Evolutionary conservation across 2,329 filamentous ascomycete species (phyloP), one percentile per base, ranked within the genome.

Genomic region (Colletotrichum sp.): DNA sequence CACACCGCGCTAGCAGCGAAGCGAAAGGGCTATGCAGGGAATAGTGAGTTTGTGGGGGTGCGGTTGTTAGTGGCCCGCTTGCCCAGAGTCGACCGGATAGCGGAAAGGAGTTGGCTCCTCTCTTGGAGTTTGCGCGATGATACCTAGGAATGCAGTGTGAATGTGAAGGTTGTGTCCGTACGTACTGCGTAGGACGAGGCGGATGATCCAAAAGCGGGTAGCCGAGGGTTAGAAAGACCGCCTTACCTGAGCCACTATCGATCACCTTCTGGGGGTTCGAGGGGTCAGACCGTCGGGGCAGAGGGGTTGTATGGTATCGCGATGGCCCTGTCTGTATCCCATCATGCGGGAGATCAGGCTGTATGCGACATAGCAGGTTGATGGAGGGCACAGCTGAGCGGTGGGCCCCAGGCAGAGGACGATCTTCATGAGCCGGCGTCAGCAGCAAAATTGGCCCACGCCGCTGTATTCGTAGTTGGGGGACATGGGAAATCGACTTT

Each of bases 401-500:
- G 43, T 69, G 63, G 73, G 52, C 63, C 73, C 70, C 7, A 36
- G 34, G 62, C 32, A 70, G 58, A 68, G 32, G 63, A 61, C 24
- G 70, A 75, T 75, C 69, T 36, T 73, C 70, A 75, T 73, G 64
- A 73, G 34, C 43, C 32, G 58, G 32, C 59, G 69, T 43, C 64
- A 69, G 43, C 38, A 52, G 56, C 48, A 56, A 26, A 32, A 52
- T 38, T 73, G 63, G 72, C 48, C 59, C 67, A 73, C 56, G 61
- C 71, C 43, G 59, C 21, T 55, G 30, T 12, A 61, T 52, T 52
- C 43, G 10, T 24, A 21, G 62, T 55, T 43, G 56, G 38, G 48
- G 69, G 28, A 67, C 61, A 72, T 67, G 72, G 66, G 58, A 65
- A 69, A 55, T 48, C 69, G 55, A 58, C 69, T 74, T 74, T 67